These are phyloP conservation scores for Silene noctiflora DNA, from an alignment of 179 eudicot genomes.

Conservation along the genomic window DNA sequence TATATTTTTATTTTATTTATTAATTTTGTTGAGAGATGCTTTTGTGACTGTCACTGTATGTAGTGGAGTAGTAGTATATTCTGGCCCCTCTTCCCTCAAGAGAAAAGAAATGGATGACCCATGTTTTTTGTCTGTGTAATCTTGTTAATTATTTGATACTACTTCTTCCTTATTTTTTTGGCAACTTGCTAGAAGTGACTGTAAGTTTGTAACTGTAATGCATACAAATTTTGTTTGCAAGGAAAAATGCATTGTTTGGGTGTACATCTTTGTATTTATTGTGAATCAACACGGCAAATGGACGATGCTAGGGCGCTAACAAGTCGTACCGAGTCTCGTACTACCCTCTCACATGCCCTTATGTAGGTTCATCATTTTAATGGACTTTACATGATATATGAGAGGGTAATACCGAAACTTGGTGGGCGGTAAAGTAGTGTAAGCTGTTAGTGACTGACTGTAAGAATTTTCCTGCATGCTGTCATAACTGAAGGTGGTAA, in stretches of 20 bases:
- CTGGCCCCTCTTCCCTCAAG: slow-evolving; percentile 1
- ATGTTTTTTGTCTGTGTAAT: slow-evolving; percentile 23
- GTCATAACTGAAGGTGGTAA: too few species aligned
- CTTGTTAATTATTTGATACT: slow-evolving; percentile 6
- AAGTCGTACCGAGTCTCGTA: too few species aligned
- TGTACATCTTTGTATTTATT: not conserved
- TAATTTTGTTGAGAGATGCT: slow-evolving; percentile 21
- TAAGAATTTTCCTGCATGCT: too few species aligned
- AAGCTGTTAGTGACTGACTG: too few species aligned
- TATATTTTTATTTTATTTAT: slow-evolving; percentile 18
- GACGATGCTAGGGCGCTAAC: too few species aligned
- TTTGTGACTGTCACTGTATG: not conserved
- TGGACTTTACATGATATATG: too few species aligned
- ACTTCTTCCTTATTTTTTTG: not conserved
- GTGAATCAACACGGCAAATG: not conserved
- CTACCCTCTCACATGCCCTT: too few species aligned
- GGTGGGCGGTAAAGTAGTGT: too few species aligned
- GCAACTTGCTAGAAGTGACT: not conserved
- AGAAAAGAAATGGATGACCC: slow-evolving; percentile 2
- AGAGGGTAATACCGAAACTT: too few species aligned
- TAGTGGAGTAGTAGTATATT: not conserved
- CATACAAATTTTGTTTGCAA: not conserved
- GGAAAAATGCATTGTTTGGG: not conserved
- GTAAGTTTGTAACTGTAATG: slow-evolving; percentile 10
- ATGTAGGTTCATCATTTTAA: too few species aligned